A percentile compares a stretch with the other conserved stretches of the same genome.
These are phyloP conservation scores for Neltuma alba DNA, from an alignment of 306 rosid species.

Conservation along the genomic window DNA sequence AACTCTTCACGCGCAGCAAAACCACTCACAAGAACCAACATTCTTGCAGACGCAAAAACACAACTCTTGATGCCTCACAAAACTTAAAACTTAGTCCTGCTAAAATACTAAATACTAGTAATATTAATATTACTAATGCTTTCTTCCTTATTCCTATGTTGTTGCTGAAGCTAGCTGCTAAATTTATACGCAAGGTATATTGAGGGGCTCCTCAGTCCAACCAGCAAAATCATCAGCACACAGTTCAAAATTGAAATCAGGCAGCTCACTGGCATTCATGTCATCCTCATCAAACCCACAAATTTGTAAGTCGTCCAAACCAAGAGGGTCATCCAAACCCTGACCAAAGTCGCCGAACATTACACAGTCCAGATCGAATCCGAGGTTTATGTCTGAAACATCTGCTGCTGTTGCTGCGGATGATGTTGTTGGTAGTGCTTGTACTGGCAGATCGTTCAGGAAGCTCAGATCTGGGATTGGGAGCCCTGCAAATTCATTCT, in stretches of 20 bases:
- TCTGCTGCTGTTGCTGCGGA: not conserved
- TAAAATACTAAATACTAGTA: not conserved
- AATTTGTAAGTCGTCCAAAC: constrained; percentile 50
- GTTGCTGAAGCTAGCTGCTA: constrained; percentile 44
- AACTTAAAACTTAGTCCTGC: not conserved
- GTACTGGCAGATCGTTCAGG: constrained; percentile 3
- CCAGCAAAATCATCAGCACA: constrained; percentile 59
- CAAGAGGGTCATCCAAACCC: constrained; percentile 36
- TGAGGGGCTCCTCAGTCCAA: constrained; percentile 71
- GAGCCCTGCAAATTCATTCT: constrained; percentile 33
- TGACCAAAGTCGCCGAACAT: constrained; percentile 37
- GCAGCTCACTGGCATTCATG: constrained; percentile 50
- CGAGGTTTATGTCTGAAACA: constrained; percentile 31
- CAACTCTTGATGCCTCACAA: no score
- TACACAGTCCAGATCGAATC: constrained; percentile 38
- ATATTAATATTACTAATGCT: not conserved
- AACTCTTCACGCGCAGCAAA: constrained; percentile 32
- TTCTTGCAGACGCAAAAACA: not conserved
- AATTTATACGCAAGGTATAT: constrained; percentile 56
- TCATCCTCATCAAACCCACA: constrained; percentile 50
- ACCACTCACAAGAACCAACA: constrained; percentile 40
- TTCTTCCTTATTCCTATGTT: not conserved
- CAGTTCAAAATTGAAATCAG: constrained; percentile 63
- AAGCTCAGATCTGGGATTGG: constrained; percentile 53
- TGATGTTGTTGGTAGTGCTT: not conserved